phyloP scores from a whole-genome alignment of 1,284 basidiomycete species.

The Tausonia pullulans region DNA sequence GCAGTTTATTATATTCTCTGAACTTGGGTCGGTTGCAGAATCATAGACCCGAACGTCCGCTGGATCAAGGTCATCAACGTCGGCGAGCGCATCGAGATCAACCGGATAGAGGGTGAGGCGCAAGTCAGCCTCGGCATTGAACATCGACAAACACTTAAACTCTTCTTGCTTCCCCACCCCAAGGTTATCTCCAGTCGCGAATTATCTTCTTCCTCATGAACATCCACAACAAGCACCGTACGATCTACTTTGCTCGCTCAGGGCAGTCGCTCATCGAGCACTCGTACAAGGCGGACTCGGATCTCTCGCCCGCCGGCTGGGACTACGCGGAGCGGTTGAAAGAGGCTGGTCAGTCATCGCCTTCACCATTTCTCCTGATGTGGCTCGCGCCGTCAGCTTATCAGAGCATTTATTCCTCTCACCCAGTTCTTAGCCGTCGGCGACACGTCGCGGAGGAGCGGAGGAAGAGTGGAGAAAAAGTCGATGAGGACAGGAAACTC shows the following conservation, averaged over 20 bases:
- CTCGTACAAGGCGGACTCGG: conserved; percentile 96
- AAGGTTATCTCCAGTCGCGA: conserved; percentile 57
- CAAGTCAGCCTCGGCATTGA: not conserved
- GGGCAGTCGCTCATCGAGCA: conserved; percentile 95
- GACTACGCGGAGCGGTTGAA: conserved; percentile 82
- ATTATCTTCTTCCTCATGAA: conserved; percentile 69
- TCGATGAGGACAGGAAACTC: conserved; percentile 52
- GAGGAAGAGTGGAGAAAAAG: conserved; percentile 42
- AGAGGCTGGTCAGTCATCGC: conserved; percentile 56
- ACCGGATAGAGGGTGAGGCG: conserved; percentile 45
- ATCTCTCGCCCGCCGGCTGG: conserved; percentile 87
- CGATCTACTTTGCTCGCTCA: conserved; percentile 89
- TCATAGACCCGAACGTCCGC: conserved; percentile 54
- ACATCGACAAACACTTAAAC: not conserved
- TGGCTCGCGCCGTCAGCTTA: conserved; percentile 2
- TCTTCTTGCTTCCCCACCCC: not conserved
- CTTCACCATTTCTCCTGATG: conserved; percentile 44
- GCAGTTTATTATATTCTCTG: conserved; percentile 39
- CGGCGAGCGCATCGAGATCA: conserved; percentile 84
- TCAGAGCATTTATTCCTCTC: no score
- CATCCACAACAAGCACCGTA: conserved; percentile 82
- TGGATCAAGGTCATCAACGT: conserved; percentile 96
- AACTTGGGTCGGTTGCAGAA: conserved; percentile 19
- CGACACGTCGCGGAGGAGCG: conserved; percentile 41
- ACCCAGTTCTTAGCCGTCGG: conserved; percentile 1